Conservation (phyloP, 2,329 filamentous ascomycete genomes). For the Tricladium varicosporioides region DNA sequence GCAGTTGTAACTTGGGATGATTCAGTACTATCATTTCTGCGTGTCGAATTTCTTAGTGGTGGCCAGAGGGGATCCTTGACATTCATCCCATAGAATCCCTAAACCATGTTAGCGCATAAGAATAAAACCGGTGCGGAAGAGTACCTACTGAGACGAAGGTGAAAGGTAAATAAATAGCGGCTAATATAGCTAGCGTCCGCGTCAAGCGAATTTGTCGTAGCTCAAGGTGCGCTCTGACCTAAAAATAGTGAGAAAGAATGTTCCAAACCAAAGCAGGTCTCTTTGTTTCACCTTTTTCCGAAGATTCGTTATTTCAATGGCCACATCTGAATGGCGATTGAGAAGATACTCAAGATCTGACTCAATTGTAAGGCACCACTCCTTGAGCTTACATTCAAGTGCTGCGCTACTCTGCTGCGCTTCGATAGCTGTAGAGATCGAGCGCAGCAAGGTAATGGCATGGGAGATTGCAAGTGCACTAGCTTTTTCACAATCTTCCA, state of each 20-base stretch:
- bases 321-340: background rate
- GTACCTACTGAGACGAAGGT: background rate
- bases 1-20: background rate
- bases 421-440: background rate
- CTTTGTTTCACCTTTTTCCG: background rate
- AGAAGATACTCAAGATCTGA: background rate
- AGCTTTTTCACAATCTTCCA: background rate
- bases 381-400: background rate
- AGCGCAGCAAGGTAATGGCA: background rate
- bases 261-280: background rate
- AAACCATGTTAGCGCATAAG: background rate
- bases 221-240: background rate
- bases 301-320: background rate
- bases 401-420: background rate
- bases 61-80: background rate
- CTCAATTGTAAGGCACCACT: background rate
- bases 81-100: background rate
- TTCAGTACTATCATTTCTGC: background rate
- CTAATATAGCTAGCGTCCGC: background rate
- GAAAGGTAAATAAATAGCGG: background rate
- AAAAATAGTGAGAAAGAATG: background rate
- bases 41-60: background rate
- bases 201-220: background rate
- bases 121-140: background rate
- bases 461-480: background rate